Evolutionary conservation across 208 protist species (phyloP).

Genomic region (Angomonas ambiguus): DNA sequence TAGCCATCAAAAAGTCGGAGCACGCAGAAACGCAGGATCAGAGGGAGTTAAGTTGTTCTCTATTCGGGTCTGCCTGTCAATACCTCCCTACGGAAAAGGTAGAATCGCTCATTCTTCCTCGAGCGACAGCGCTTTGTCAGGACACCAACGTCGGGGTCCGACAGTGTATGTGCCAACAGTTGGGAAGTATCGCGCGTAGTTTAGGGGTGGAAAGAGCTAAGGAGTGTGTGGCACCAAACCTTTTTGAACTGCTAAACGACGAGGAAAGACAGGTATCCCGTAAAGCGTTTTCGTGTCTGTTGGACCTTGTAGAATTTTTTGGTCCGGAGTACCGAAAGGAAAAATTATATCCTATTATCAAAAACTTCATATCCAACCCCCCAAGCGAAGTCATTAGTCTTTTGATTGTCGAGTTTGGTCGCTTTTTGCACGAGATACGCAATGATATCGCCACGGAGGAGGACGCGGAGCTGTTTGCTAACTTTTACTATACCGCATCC

Average conservation of each 20-base stretch:
- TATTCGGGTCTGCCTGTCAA: slow-evolving; percentile 70
- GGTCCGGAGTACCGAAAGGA: slow-evolving; percentile 75
- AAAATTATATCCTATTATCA: slow-evolving; percentile 87
- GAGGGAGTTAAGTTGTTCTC: slow-evolving; percentile 82
- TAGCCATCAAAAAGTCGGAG: slow-evolving; percentile 78
- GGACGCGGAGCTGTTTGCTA: slow-evolving; percentile 77
- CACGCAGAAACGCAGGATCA: slow-evolving; percentile 85
- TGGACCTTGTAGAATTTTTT: slow-evolving; percentile 90
- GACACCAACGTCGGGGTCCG: slow-evolving; percentile 88
- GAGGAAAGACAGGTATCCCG: slow-evolving; percentile 83
- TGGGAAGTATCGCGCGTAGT: slow-evolving; percentile 69
- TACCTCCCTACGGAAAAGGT: slow-evolving; percentile 48
- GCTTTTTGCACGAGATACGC: slow-evolving; percentile 84
- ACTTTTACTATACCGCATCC: slow-evolving; percentile 67
- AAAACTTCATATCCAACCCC: slow-evolving; percentile 75
- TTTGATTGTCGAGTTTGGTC: slow-evolving; percentile 81
- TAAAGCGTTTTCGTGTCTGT: slow-evolving; percentile 82
- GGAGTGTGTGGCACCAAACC: slow-evolving; percentile 61
- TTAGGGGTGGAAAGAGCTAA: slow-evolving; percentile 79
- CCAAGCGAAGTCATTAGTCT: slow-evolving; percentile 80
- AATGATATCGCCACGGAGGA: slow-evolving; percentile 72
- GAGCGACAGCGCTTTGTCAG: slow-evolving; percentile 83
- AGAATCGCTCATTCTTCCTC: slow-evolving; percentile 59
- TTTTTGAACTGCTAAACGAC: slow-evolving; percentile 90
- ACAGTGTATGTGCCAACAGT: slow-evolving; percentile 78